Evolutionary conservation across 345 rosid genomes (phyloP).

Genomic region (Draba incana): DNA sequence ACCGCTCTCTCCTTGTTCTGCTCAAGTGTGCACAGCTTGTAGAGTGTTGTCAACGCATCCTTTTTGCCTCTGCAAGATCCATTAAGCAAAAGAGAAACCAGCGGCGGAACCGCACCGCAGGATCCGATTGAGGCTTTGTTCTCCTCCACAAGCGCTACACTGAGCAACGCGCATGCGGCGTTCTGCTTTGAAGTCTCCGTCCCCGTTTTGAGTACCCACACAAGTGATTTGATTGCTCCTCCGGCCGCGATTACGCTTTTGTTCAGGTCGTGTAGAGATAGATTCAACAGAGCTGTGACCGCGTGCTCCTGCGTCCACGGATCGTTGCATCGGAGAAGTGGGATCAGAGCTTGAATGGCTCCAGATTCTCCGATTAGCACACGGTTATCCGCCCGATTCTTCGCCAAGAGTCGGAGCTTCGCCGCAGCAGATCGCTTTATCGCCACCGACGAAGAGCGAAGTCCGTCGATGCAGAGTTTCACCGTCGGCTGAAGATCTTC

Average conservation of each 20-base stretch:
- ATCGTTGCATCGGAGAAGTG: constrained; percentile 81
- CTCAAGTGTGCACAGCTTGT: constrained; percentile 77
- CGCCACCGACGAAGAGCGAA: constrained; percentile 69
- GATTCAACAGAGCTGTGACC: constrained; percentile 84
- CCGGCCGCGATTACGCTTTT: constrained; percentile 58
- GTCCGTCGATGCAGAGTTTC: constrained; percentile 85
- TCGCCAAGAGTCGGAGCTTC: constrained; percentile 82
- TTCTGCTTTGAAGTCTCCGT: constrained; percentile 96
- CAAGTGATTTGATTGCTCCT: constrained; percentile 84
- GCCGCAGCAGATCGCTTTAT: constrained; percentile 94
- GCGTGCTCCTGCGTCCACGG: constrained; percentile 97
- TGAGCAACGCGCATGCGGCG: constrained; percentile 88
- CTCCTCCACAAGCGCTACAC: constrained; percentile 82
- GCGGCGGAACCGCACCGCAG: constrained; percentile 91
- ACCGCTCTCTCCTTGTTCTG: constrained; percentile 95
- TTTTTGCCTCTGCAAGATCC: constrained; percentile 90
- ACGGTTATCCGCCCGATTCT: constrained; percentile 84
- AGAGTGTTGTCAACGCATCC: constrained; percentile 87
- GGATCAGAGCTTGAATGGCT: constrained; percentile 78
- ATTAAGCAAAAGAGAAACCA: constrained; percentile 74
- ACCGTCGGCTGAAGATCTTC: constrained; percentile 98
- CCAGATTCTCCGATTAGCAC: constrained; percentile 93
- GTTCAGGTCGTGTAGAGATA: constrained; percentile 78
- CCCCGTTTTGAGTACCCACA: constrained; percentile 87
- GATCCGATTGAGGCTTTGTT: constrained; percentile 86